Conservation (phyloP, 345 rosid species). For the Sapria himalayana region DNA sequence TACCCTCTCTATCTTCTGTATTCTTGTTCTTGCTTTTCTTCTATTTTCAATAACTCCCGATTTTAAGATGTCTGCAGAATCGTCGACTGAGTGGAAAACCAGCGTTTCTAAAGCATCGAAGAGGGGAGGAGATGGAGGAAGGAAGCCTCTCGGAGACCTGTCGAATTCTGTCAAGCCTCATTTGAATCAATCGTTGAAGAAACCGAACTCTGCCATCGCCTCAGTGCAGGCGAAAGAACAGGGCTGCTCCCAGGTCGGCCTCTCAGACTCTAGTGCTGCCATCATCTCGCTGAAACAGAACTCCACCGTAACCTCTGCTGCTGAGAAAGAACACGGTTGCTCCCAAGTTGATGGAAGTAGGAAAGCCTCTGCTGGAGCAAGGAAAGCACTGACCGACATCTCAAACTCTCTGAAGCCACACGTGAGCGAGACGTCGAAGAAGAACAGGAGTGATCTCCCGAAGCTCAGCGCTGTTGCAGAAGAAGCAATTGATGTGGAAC, state of each 20-base stretch:
- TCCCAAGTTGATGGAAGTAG: slow-evolving; percentile 13
- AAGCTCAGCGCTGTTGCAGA: slow-evolving; percentile 15
- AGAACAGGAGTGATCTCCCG: slow-evolving; percentile 8
- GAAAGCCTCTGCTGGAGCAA: slow-evolving; percentile 12
- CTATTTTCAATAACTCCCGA: no score
- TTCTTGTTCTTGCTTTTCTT: no score
- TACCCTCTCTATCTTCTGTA: neutral
- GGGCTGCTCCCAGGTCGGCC: slow-evolving; percentile 7
- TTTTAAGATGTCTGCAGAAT: slow-evolving; percentile 7
- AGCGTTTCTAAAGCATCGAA: slow-evolving; percentile 13
- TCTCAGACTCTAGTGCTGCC: no score
- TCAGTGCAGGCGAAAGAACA: slow-evolving; percentile 11
- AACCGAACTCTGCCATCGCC: slow-evolving; percentile 11
- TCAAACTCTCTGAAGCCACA: slow-evolving; percentile 23
- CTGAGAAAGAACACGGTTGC: slow-evolving; percentile 11
- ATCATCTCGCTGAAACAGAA: no score
- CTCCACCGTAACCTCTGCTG: slow-evolving; percentile 8
- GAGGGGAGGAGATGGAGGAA: slow-evolving; percentile 21
- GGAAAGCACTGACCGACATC: slow-evolving; percentile 41
- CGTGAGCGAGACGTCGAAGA: slow-evolving; percentile 17
- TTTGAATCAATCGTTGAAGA: slow-evolving; percentile 16
- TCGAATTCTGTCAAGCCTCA: slow-evolving; percentile 27
- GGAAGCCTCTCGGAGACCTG: slow-evolving; percentile 48
- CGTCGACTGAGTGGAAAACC: slow-evolving; percentile 15
- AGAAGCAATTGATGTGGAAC: slow-evolving; percentile 18